Percentiles rank a stretch among this genome's conserved stretches.
These are phyloP conservation scores for Cucurbita ficifolia DNA, from an alignment of 306 rosid genomes.

Conservation along the genomic window DNA sequence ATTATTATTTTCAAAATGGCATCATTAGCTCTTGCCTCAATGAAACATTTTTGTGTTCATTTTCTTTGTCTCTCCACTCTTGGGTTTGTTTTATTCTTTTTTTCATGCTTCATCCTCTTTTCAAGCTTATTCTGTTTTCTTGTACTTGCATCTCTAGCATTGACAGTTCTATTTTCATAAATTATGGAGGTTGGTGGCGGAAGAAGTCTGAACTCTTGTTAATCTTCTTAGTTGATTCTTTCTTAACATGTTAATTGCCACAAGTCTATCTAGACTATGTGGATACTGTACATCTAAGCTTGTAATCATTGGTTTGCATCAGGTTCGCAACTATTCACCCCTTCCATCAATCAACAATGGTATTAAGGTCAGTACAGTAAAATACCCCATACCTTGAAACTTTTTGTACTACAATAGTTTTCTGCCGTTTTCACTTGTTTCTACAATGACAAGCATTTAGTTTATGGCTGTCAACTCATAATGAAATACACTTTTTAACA, in stretches of 20 bases:
- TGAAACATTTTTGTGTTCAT: not conserved
- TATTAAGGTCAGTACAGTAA: constrained; percentile 64
- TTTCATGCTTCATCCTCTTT: not conserved
- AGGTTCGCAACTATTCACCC: constrained; percentile 92
- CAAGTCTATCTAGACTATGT: not conserved
- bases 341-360: constrained; percentile 82
- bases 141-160: not conserved
- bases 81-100: not conserved
- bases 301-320: constrained; percentile 10
- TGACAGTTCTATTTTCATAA: not conserved
- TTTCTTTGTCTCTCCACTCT: not conserved
- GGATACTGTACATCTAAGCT: not conserved
- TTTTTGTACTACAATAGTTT: not conserved
- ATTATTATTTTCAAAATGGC: not conserved
- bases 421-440: not conserved
- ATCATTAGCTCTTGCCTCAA: not conserved
- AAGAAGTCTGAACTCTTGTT: not conserved
- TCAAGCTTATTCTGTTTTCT: not conserved
- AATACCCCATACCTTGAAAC: not conserved
- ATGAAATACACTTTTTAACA: not conserved
- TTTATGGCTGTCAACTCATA: not conserved
- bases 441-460: not conserved
- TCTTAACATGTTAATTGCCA: not conserved
- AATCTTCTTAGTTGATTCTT: not conserved
- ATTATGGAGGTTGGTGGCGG: not conserved